Conservation (phyloP, 495 filamentous ascomycete species). For the Penicillium parvum region DNA sequence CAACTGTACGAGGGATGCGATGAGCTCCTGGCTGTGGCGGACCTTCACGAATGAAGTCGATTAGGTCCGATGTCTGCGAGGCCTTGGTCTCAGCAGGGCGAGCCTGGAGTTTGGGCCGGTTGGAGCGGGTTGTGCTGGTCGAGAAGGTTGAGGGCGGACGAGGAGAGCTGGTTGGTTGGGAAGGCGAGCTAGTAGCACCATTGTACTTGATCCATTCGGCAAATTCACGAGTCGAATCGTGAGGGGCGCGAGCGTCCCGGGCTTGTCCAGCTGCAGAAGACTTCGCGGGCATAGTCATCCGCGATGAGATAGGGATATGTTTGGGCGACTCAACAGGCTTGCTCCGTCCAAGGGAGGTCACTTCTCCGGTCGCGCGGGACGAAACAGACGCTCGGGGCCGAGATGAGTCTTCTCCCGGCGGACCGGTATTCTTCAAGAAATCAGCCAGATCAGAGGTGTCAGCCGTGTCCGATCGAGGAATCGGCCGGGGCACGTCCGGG, state of each 20-base stretch:
- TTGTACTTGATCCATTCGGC: conserved; percentile 83
- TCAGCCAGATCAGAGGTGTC: conserved; percentile 38
- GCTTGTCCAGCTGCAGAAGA: conserved; percentile 42
- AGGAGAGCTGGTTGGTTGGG: conserved; percentile 13
- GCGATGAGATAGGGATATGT: conserved; percentile 28
- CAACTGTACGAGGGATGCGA: conserved; percentile 76
- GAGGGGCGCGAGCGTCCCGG: conserved; percentile 61
- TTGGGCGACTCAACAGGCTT: conserved; percentile 25
- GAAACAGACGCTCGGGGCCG: conserved; percentile 23
- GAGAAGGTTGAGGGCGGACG: conserved; percentile 19
- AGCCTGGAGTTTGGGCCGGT: conserved; percentile 55
- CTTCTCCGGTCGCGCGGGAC: conserved; percentile 17
- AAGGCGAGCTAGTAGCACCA: conserved; percentile 48
- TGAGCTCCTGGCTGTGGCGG: conserved; percentile 55
- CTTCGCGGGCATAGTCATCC: conserved; percentile 25
- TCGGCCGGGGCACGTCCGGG: conserved; percentile 39
- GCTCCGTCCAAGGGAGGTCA: conserved; percentile 13
- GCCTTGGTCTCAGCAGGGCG: conserved; percentile 61
- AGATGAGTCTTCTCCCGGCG: conserved; percentile 23
- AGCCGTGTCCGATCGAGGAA: conserved; percentile 30
- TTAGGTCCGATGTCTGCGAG: conserved; percentile 74
- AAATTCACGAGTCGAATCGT: conserved; percentile 68
- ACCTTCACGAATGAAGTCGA: conserved; percentile 89
- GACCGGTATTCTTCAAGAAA: conserved; percentile 34
- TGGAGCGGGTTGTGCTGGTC: conserved; percentile 13